Conservation (phyloP, 805 yeast species). For the Pichia paraexigua region DNA sequence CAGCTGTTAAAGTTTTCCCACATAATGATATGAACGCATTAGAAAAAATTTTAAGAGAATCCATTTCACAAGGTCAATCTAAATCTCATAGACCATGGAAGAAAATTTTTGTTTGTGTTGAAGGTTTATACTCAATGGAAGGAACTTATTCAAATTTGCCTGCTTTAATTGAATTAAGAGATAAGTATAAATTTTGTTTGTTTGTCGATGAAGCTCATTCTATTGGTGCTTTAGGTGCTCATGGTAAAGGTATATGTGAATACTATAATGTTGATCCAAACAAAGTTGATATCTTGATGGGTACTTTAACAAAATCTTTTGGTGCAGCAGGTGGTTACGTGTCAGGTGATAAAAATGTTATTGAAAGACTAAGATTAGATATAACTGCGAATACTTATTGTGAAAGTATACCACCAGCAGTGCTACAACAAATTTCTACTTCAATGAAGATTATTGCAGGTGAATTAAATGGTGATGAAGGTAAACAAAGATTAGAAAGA, state of each 20-base stretch:
- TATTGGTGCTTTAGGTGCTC: conserved; percentile 96
- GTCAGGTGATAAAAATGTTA: conserved; percentile 63
- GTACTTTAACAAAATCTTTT: conserved; percentile 93
- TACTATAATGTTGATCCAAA: conserved; percentile 74
- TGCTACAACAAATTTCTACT: conserved; percentile 76
- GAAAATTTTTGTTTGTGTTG: conserved; percentile 76
- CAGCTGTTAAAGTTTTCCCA: conserved; percentile 82
- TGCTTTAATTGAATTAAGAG: conserved; percentile 57
- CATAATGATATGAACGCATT: conserved; percentile 83
- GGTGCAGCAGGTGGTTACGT: conserved; percentile 99
- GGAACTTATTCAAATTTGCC: conserved; percentile 87
- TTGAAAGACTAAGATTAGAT: conserved; percentile 67
- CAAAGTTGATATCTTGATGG: conserved; percentile 86
- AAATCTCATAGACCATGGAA: conserved; percentile 95
- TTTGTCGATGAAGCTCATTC: conserved; percentile 98
- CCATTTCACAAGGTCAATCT: conserved; percentile 91
- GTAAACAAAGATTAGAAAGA: conserved; percentile 81
- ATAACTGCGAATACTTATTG: conserved; percentile 69
- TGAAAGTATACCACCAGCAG: conserved; percentile 88
- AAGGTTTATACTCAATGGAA: conserved; percentile 89
- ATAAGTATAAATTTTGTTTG: conserved; percentile 80
- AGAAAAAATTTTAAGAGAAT: conserved; percentile 71
- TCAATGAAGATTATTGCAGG: conserved; percentile 77
- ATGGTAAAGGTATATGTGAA: conserved; percentile 93
- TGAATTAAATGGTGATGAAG: conserved; percentile 85